phyloP scores from a whole-genome alignment of 352 stramenopile species.

The Phytopythium chamaehyphon region DNA sequence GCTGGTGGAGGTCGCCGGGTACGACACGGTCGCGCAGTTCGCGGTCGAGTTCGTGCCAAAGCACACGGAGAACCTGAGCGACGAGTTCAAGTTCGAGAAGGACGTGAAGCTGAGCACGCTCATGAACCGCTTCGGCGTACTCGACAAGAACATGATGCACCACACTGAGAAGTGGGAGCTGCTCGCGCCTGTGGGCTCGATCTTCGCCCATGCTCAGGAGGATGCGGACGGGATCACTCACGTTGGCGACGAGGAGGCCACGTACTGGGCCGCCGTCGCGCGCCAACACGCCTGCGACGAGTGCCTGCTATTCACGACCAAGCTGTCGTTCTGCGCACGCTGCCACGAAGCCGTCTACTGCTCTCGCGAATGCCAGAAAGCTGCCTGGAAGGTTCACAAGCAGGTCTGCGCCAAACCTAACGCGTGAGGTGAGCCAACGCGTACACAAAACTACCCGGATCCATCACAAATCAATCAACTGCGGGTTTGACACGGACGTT shows the following conservation, averaged over 20 bases:
- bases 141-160: constrained; percentile 78
- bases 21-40: constrained; percentile 57
- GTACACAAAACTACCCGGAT: constrained; percentile 1
- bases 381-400: constrained; percentile 78
- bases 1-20: constrained; percentile 34
- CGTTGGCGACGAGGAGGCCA: constrained; percentile 47
- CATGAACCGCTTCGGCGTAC: constrained; percentile 70
- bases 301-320: constrained; percentile 46
- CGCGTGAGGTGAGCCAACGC: constrained; percentile 7
- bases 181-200: constrained; percentile 39
- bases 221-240: constrained; percentile 37
- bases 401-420: constrained; percentile 51
- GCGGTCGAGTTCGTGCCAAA: constrained; percentile 66
- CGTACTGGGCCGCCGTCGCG: constrained; percentile 59
- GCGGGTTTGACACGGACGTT: neutral
- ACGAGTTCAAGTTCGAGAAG: constrained; percentile 30
- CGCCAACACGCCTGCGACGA: constrained; percentile 65
- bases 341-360: constrained; percentile 74
- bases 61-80: constrained; percentile 16
- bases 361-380: constrained; percentile 78
- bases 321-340: constrained; percentile 58
- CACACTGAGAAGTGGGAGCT: constrained; percentile 83
- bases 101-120: constrained; percentile 35
- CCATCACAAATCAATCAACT: neutral
- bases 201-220: constrained; percentile 34